A percentile compares a stretch with the other conserved stretches of the same genome.
phyloP scores from a whole-genome alignment of 2,329 filamentous ascomycete genomes.

The Ophiosphaerella herpotricha region DNA sequence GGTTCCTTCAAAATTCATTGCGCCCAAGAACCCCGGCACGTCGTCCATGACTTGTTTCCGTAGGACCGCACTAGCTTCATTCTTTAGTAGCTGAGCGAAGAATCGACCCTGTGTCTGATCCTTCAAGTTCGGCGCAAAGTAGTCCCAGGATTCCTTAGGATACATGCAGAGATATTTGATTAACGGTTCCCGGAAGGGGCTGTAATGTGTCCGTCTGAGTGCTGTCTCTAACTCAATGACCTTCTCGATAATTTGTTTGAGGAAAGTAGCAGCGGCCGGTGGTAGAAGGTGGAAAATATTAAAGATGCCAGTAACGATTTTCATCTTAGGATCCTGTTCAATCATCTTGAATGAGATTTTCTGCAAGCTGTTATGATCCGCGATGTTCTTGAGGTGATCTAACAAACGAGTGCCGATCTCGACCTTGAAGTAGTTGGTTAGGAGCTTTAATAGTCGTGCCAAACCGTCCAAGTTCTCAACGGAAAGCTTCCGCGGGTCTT shows the following conservation, averaged over 20 bases:
- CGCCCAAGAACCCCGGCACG: slow-evolving; percentile 71
- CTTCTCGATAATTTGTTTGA: slow-evolving; percentile 85
- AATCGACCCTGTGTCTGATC: slow-evolving; percentile 89
- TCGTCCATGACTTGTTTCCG: slow-evolving; percentile 76
- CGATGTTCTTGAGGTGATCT: slow-evolving; percentile 90
- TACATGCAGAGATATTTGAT: slow-evolving; percentile 95
- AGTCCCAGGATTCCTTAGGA: slow-evolving; percentile 81
- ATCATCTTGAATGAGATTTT: slow-evolving; percentile 93
- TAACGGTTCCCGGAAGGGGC: slow-evolving; percentile 86
- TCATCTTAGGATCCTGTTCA: slow-evolving; percentile 91
- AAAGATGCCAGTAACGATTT: slow-evolving; percentile 90
- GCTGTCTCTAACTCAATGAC: slow-evolving; percentile 88
- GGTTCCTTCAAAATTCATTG: slow-evolving; percentile 66
- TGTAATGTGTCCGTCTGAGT: slow-evolving; percentile 83
- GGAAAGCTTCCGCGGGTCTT: slow-evolving; percentile 87
- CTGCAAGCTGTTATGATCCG: slow-evolving; percentile 78
- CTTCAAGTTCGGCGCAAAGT: slow-evolving; percentile 77
- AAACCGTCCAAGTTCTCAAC: slow-evolving; percentile 90
- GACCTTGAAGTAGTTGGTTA: slow-evolving; percentile 99
- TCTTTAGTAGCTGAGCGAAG: slow-evolving; percentile 81
- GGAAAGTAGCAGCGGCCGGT: slow-evolving; percentile 85
- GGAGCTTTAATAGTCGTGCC: slow-evolving; percentile 81
- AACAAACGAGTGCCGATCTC: slow-evolving; percentile 93
- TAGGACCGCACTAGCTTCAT: slow-evolving; percentile 74
- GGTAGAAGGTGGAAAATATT: slow-evolving; percentile 98